phyloP scores from a whole-genome alignment of 192 early-diverging fungal species.

The Umbelopsis vinacea region DNA sequence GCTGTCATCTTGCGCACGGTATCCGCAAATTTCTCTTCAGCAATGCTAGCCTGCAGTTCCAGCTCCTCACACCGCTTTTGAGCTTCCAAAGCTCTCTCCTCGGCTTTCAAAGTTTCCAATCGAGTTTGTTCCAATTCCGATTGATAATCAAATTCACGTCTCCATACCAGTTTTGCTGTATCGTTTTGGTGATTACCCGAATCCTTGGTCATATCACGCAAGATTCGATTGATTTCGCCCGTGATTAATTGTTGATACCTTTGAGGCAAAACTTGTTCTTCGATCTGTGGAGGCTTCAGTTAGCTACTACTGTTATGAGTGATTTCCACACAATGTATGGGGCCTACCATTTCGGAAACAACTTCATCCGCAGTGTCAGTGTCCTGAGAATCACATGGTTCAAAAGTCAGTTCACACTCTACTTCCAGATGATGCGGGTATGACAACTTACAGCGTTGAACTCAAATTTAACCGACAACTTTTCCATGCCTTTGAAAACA shows the following conservation, averaged over 20 bases:
- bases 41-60: constrained; percentile 29
- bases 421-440: background rate
- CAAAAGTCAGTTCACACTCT: no score
- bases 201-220: constrained; percentile 71
- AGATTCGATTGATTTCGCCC: constrained; percentile 81
- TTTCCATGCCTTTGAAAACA: constrained; percentile 56
- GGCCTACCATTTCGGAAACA: constrained; percentile 63
- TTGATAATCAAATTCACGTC: constrained; percentile 42
- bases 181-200: constrained; percentile 30
- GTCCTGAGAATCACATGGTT: constrained; percentile 47
- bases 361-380: constrained; percentile 78
- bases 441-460: constrained; percentile 60
- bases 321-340: background rate
- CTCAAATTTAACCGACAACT: constrained; percentile 81
- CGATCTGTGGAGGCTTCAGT: constrained; percentile 53
- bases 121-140: constrained; percentile 38
- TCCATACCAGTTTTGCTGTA: constrained; percentile 33
- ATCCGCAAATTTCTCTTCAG: constrained; percentile 33
- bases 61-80: constrained; percentile 34
- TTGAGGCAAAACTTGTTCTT: constrained; percentile 75
- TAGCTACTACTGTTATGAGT: background rate
- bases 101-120: constrained; percentile 28
- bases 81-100: constrained; percentile 29
- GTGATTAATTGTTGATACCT: constrained; percentile 80
- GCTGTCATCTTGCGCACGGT: constrained; percentile 5